Evolutionary conservation across 2,329 filamentous ascomycete species (phyloP).

Genomic region (Trichoderma sp.): DNA sequence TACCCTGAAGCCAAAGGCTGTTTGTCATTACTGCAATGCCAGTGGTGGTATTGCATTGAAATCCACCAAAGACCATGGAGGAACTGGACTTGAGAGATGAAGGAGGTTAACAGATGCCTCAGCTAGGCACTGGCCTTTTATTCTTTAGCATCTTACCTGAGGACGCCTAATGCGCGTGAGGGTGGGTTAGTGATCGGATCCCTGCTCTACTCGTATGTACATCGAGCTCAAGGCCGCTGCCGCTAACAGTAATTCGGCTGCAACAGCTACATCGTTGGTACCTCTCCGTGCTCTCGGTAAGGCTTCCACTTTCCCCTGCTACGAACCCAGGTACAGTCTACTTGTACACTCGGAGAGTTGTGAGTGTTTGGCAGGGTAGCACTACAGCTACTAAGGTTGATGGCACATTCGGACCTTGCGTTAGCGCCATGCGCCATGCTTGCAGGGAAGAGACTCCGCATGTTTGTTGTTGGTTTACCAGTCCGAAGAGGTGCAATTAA

Average conservation of each 20-base stretch:
- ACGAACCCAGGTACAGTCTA: not conserved
- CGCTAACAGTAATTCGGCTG: not conserved
- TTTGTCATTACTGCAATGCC: not conserved
- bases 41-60: not conserved
- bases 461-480: not conserved
- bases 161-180: not conserved
- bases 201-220: not conserved
- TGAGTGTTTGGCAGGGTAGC: not conserved
- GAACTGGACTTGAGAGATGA: not conserved
- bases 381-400: not conserved
- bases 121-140: not conserved
- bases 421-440: constrained; percentile 11
- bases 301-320: not conserved
- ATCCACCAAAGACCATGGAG: not conserved
- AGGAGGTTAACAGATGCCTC: not conserved
- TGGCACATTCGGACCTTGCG: constrained; percentile 12
- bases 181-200: not conserved
- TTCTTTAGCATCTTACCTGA: not conserved
- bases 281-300: not conserved
- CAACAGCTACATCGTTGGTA: not conserved
- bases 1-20: not conserved
- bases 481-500: not conserved
- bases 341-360: not conserved
- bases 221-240: not conserved
- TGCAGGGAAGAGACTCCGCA: not conserved